Evolutionary conservation across 1,139 yeast species (phyloP).

Genomic region (Debaryomyces singareniensis): DNA sequence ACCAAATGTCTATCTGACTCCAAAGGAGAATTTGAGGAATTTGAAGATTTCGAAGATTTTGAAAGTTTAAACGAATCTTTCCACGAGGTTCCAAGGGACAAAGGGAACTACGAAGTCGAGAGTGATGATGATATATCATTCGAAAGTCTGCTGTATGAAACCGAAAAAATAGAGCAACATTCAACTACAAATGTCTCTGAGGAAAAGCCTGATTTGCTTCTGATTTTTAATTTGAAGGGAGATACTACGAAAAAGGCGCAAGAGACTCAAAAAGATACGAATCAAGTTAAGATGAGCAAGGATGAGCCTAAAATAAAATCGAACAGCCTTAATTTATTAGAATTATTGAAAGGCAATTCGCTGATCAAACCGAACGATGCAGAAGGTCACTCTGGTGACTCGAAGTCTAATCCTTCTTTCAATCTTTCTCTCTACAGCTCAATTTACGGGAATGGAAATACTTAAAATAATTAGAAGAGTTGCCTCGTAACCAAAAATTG

Average conservation of each 20-base stretch:
- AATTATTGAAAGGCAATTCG: background rate
- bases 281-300: background rate
- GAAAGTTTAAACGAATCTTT: slow-evolving; percentile 17
- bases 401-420: background rate
- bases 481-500: no score
- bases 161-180: no score
- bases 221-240: no score
- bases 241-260: no score
- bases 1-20: background rate
- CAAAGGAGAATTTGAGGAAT: slow-evolving; percentile 27
- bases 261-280: background rate
- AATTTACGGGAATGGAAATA: background rate
- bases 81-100: slow-evolving; percentile 6
- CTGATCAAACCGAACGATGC: background rate
- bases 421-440: background rate
- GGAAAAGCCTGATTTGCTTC: no score
- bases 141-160: no score
- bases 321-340: background rate
- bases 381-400: background rate
- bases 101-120: slow-evolving; percentile 5
- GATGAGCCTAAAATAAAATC: background rate
- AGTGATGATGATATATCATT: background rate
- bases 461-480: no score
- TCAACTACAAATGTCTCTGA: no score
- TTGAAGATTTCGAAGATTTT: slow-evolving; percentile 29